phyloP scores from a whole-genome alignment of 495 filamentous ascomycete species.

The Neurospora sp. region DNA sequence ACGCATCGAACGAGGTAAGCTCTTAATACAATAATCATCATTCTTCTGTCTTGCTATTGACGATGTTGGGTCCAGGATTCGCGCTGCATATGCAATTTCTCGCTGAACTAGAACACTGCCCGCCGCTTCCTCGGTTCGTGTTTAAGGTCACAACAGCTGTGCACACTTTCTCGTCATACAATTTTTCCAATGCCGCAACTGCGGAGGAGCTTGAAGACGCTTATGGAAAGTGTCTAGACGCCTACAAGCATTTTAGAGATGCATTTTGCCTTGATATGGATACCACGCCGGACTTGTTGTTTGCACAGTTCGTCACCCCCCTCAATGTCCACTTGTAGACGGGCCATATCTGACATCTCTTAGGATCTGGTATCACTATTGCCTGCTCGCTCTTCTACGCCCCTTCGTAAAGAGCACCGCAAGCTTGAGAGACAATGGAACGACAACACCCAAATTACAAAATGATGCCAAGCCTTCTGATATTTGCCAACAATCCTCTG shows the following conservation, averaged over 20 bases:
- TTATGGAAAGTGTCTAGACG: conserved; percentile 13
- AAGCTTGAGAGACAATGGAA: conserved; percentile 8
- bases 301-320: conserved; percentile 12
- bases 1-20: conserved; percentile 18
- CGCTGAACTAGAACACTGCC: conserved; percentile 13
- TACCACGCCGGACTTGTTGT: conserved; percentile 9
- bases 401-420: conserved; percentile 12
- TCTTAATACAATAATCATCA: background rate
- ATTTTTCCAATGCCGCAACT: conserved; percentile 18
- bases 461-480: conserved; percentile 3
- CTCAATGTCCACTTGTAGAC: background rate
- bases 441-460: conserved; percentile 3
- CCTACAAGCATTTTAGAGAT: conserved; percentile 4
- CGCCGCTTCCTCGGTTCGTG: conserved; percentile 11
- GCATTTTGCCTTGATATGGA: background rate
- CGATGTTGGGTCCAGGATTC: conserved; percentile 7
- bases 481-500: conserved; percentile 16
- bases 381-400: conserved; percentile 16
- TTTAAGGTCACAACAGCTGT: conserved; percentile 18
- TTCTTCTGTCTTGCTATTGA: background rate
- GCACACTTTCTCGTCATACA: conserved; percentile 19
- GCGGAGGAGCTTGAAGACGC: conserved; percentile 17
- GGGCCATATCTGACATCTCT: background rate
- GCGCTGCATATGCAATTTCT: conserved; percentile 18
- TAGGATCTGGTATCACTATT: conserved; percentile 22